Conservation (phyloP, 2,329 filamentous ascomycete species). For the Epicoccum nigrum region DNA sequence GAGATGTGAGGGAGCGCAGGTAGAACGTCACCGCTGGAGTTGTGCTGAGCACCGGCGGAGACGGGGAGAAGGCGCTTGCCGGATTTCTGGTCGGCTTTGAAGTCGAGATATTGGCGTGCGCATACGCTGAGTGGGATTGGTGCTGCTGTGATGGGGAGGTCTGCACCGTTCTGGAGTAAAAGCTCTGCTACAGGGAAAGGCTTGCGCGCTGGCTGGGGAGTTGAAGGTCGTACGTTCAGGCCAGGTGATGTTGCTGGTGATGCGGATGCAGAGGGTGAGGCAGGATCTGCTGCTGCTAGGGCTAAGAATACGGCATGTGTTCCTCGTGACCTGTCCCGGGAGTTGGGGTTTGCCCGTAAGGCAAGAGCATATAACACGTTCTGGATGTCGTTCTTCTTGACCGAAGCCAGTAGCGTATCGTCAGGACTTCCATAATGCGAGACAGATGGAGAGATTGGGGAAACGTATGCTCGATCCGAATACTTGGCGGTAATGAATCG, state of each 20-base stretch:
- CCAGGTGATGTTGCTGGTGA: constrained; percentile 53
- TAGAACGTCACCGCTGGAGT: constrained; percentile 62
- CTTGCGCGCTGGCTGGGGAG: constrained; percentile 49
- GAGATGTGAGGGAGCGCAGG: constrained; percentile 64
- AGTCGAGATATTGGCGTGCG: constrained; percentile 83
- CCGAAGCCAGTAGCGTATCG: constrained; percentile 86
- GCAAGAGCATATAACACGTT: constrained; percentile 91
- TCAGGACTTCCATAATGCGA: constrained; percentile 80
- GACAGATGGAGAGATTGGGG: constrained; percentile 74
- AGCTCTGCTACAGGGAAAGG: constrained; percentile 90
- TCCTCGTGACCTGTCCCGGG: constrained; percentile 76
- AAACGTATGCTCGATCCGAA: constrained; percentile 80
- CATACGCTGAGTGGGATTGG: constrained; percentile 82
- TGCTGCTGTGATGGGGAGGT: constrained; percentile 76
- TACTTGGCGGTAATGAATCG: constrained; percentile 97
- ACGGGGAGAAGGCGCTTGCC: constrained; percentile 48
- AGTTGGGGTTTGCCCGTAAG: constrained; percentile 83
- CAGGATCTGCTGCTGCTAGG: constrained; percentile 89
- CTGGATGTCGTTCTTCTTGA: constrained; percentile 96
- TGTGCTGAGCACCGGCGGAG: constrained; percentile 56
- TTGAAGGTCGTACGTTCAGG: constrained; percentile 50
- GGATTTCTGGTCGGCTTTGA: constrained; percentile 63
- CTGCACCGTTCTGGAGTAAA: constrained; percentile 89
- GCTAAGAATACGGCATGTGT: constrained; percentile 92
- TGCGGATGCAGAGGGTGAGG: constrained; percentile 65